A percentile compares a stretch with the other conserved stretches of the same genome.
phyloP scores from a whole-genome alignment of 2,329 filamentous ascomycete genomes.

The Magnaporthales sp. region DNA sequence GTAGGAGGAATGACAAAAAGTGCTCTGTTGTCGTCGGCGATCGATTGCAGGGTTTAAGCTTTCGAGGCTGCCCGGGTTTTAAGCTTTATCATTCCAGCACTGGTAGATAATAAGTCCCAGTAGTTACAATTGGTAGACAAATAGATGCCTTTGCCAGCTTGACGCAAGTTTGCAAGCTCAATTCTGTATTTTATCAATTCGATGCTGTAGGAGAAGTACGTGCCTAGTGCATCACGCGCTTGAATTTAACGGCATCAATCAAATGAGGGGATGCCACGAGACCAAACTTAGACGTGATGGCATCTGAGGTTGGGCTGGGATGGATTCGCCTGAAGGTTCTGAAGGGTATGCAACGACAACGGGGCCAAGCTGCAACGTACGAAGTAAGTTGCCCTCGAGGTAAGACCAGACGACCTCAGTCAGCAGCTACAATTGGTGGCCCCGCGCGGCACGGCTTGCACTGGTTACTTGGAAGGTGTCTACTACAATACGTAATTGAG shows the following conservation, averaged over 20 bases:
- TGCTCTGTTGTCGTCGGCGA: neutral
- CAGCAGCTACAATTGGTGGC: neutral
- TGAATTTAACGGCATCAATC: slow-evolving; percentile 7
- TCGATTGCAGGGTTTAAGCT: neutral
- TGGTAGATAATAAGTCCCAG: too few species aligned
- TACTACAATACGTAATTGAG: neutral
- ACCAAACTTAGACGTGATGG: slow-evolving; percentile 9
- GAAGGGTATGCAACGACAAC: slow-evolving; percentile 1
- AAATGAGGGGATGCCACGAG: slow-evolving; percentile 20
- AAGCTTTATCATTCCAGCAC: neutral
- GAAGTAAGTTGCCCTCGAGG: neutral
- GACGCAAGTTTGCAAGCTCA: neutral
- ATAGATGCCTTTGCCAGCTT: neutral
- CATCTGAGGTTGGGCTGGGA: slow-evolving; percentile 1
- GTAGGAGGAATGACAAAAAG: neutral
- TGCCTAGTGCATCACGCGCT: neutral
- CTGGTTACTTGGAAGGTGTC: neutral
- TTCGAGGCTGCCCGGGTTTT: neutral
- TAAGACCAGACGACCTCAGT: neutral
- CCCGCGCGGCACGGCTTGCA: neutral
- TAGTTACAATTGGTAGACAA: too few species aligned
- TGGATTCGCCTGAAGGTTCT: slow-evolving; percentile 1
- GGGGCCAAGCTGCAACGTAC: neutral
- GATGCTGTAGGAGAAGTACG: neutral
- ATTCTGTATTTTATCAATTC: neutral